Evolutionary conservation across 371 early-diverging fungal species (phyloP).

Genomic region (Choanephora cucurbitarum): DNA sequence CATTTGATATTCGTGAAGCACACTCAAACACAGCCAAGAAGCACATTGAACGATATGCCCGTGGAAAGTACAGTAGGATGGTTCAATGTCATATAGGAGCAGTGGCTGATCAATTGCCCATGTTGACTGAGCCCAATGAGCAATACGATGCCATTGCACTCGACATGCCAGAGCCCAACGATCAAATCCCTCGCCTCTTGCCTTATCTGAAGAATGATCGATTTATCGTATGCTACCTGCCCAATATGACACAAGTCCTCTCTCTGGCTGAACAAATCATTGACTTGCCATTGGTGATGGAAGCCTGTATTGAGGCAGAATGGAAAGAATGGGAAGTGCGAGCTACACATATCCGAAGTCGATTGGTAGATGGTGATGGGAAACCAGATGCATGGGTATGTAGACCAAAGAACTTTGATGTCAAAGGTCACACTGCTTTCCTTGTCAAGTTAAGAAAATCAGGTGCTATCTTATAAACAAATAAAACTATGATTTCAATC

Average conservation of each 20-base stretch:
- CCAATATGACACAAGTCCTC: slow-evolving; percentile 78
- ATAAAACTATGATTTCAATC: neutral
- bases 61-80: slow-evolving; percentile 52
- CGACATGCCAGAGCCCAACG: slow-evolving; percentile 73
- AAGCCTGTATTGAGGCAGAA: slow-evolving; percentile 63
- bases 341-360: slow-evolving; percentile 60
- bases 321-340: slow-evolving; percentile 77
- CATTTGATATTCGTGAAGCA: slow-evolving; percentile 61
- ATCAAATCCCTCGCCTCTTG: slow-evolving; percentile 47
- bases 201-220: slow-evolving; percentile 64
- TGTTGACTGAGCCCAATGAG: slow-evolving; percentile 10
- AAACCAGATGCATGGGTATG: slow-evolving; percentile 54
- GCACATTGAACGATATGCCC: slow-evolving; percentile 56
- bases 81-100: slow-evolving; percentile 59
- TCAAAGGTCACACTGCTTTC: slow-evolving; percentile 67
- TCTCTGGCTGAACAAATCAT: slow-evolving; percentile 52
- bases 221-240: slow-evolving; percentile 70
- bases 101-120: slow-evolving; percentile 36
- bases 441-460: slow-evolving; percentile 60
- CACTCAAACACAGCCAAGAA: slow-evolving; percentile 57
- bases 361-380: slow-evolving; percentile 24
- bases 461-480: slow-evolving; percentile 15
- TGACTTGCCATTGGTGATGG: slow-evolving; percentile 55
- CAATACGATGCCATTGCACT: slow-evolving; percentile 67
- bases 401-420: slow-evolving; percentile 59